phyloP scores from a whole-genome alignment of 2,329 filamentous ascomycete species.

The Dothideomycetes sp. region DNA sequence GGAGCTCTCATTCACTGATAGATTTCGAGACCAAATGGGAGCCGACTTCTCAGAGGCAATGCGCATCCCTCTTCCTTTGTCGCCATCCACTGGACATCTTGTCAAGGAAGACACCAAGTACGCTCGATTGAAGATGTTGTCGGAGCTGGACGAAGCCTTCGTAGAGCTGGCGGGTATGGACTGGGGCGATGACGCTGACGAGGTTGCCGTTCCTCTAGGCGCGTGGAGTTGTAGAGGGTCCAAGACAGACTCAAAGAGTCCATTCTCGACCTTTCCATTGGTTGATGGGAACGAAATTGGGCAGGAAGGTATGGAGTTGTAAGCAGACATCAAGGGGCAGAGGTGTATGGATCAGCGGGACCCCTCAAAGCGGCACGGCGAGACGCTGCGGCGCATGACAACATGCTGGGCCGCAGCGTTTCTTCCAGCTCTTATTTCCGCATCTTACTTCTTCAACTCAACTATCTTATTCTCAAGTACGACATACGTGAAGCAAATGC shows the following conservation, averaged over 20 bases:
- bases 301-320: not conserved
- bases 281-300: not conserved
- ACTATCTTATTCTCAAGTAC: too few species aligned
- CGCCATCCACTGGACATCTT: not conserved
- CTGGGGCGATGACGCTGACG: not conserved
- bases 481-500: too few species aligned
- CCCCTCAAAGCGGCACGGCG: too few species aligned
- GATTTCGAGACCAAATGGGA: not conserved
- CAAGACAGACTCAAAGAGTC: not conserved
- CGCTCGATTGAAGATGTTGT: not conserved
- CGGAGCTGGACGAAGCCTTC: not conserved
- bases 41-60: not conserved
- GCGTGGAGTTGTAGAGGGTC: not conserved
- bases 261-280: not conserved
- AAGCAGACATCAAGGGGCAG: too few species aligned
- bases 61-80: not conserved
- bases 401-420: too few species aligned
- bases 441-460: too few species aligned
- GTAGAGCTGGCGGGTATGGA: not conserved
- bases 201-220: not conserved
- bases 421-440: too few species aligned
- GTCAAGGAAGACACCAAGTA: not conserved
- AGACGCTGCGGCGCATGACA: too few species aligned
- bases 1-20: not conserved
- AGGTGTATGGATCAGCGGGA: too few species aligned